These are phyloP conservation scores for Chlamydomonas schloesseri DNA, from an alignment of 139 green algal species.

Conservation along the genomic window DNA sequence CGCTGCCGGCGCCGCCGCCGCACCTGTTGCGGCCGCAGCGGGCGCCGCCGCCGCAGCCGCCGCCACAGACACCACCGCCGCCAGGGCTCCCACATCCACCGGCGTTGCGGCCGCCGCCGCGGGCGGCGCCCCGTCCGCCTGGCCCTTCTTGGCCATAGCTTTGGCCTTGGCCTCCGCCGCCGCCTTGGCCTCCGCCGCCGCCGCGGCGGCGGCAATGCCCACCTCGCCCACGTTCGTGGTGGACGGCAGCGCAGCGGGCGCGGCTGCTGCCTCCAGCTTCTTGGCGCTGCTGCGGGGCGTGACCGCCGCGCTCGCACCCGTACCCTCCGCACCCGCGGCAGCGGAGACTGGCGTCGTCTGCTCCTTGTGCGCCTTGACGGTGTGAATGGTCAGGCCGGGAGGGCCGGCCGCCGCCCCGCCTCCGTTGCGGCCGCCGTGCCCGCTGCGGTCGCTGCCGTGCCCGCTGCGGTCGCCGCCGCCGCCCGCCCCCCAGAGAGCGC, in stretches of 20 bases:
- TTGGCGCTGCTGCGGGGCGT: too few relatives aligned
- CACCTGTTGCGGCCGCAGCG: neutral
- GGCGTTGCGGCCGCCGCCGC: neutral
- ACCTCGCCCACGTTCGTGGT: too few relatives aligned
- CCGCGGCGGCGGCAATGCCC: too few relatives aligned
- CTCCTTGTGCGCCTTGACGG: conserved; percentile 22
- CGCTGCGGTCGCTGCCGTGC: neutral
- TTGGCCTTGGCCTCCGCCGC: neutral
- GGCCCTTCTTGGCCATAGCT: too few relatives aligned
- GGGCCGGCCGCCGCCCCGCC: neutral
- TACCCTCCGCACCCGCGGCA: neutral
- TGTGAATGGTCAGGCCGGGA: conserved; percentile 22
- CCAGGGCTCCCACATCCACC: neutral
- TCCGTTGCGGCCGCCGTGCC: neutral
- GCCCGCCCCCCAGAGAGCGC: too few relatives aligned
- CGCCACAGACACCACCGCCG: neutral
- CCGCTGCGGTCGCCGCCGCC: neutral
- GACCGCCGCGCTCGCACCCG: too few relatives aligned
- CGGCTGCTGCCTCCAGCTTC: too few relatives aligned
- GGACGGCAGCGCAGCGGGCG: too few relatives aligned
- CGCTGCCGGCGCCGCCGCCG: neutral
- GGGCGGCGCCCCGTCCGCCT: too few relatives aligned
- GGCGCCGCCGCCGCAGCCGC: neutral
- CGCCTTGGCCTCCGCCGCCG: too few relatives aligned
- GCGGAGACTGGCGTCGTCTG: neutral